phyloP scores from a whole-genome alignment of 768 basidiomycete genomes.

The Naganishia antarctica region DNA sequence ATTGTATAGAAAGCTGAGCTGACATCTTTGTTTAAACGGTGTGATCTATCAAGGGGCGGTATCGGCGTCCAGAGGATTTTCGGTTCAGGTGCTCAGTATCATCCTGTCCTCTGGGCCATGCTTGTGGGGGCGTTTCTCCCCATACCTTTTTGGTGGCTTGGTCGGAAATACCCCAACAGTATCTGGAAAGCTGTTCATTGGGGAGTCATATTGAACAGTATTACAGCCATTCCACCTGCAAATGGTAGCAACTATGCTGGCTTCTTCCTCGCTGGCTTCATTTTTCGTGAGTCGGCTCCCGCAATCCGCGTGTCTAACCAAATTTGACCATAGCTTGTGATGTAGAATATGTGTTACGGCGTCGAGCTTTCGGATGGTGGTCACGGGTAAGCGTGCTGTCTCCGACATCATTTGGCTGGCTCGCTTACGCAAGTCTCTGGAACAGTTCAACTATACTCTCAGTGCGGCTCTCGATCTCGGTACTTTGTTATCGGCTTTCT shows the following conservation, averaged over 20 bases:
- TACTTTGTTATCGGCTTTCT: slow-evolving; percentile 51
- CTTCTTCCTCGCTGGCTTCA: slow-evolving; percentile 79
- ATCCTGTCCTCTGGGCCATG: slow-evolving; percentile 70
- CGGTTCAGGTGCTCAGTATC: slow-evolving; percentile 56
- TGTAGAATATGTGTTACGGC: background rate
- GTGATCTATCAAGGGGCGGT: too few species aligned
- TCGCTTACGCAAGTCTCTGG: background rate
- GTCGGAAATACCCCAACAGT: slow-evolving; percentile 67
- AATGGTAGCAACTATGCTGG: slow-evolving; percentile 89
- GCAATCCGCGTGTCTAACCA: too few species aligned
- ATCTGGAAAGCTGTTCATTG: slow-evolving; percentile 73
- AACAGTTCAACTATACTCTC: slow-evolving; percentile 54
- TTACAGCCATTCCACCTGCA: slow-evolving; percentile 77
- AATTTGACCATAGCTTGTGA: background rate
- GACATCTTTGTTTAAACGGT: background rate
- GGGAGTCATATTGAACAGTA: slow-evolving; percentile 77
- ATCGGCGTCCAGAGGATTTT: slow-evolving; percentile 54
- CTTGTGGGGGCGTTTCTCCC: slow-evolving; percentile 76
- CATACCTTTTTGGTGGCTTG: slow-evolving; percentile 80
- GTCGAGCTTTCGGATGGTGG: background rate
- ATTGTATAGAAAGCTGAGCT: background rate
- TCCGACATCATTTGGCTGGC: too few species aligned
- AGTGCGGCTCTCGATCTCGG: slow-evolving; percentile 54
- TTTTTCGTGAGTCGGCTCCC: slow-evolving; percentile 63
- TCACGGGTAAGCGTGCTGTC: background rate